Evolutionary conservation across 306 rosid genomes (phyloP).

Genomic region (Erythrophleum fordii): DNA sequence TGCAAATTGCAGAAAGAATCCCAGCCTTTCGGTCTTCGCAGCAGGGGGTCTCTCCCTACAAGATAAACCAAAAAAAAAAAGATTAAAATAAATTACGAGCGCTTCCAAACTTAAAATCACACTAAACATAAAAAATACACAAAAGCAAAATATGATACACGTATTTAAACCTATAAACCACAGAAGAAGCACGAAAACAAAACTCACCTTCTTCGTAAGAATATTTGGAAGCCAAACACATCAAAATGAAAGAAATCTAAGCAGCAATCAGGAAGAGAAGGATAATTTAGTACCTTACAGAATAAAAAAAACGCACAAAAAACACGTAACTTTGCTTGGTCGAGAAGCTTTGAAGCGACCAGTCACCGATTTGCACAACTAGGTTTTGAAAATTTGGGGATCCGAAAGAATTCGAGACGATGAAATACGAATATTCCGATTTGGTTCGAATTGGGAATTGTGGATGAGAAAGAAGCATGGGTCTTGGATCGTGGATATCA

Average conservation of each 20-base stretch:
- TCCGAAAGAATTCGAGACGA: conserved; percentile 22
- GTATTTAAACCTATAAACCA: neutral
- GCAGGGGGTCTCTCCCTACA: conserved; percentile 16
- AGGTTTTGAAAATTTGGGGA: conserved; percentile 43
- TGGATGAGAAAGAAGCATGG: conserved; percentile 14
- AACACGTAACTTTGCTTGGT: neutral
- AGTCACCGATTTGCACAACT: neutral
- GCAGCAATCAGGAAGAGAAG: neutral
- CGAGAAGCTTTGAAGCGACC: conserved; percentile 5
- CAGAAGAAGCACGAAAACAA: neutral
- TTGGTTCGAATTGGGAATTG: conserved; percentile 14
- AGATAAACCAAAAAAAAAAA: neutral
- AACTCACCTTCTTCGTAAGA: neutral
- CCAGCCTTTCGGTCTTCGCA: conserved; percentile 12
- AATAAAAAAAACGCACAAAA: neutral
- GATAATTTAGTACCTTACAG: conserved; percentile 33
- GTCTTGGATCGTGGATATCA: neutral
- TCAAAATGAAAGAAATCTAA: conserved; percentile 14
- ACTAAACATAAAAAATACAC: neutral
- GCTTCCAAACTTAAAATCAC: neutral
- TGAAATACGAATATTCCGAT: conserved; percentile 56
- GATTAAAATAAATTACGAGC: neutral
- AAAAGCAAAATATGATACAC: neutral
- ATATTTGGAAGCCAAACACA: neutral
- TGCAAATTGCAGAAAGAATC: conserved; percentile 21